Evolutionary conservation across 2,329 filamentous ascomycete species (phyloP), one percentile per base, ranked within the genome.

Genomic region (Chrysoporthe puriensis): DNA sequence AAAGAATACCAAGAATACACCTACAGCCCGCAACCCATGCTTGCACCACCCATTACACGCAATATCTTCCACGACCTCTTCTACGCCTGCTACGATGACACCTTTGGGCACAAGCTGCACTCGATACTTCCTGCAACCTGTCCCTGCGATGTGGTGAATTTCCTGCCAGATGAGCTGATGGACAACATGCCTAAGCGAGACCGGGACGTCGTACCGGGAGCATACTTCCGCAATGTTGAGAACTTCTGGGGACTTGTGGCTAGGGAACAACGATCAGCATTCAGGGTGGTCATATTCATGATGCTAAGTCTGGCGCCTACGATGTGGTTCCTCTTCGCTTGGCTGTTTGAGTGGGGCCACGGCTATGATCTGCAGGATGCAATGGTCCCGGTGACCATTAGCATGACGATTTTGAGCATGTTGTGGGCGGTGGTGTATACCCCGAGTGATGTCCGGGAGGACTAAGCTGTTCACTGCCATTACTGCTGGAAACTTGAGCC

Each of bases 11-110:
- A 52, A 4, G 62, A 63, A 5, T 63, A 63, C 40, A 57, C 62
- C 13, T 63, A 56, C 50, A 63, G 14, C 16, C 62, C 62, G 3
- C 50, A 57, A 13, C 62, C 62, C 18, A 63, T 57, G 50, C 40
- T 43, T 26, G 48, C 42, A 26, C 46, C 48, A 14, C 62, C 62
- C 11, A 56, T 63, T n/a, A 56, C 62, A 11, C 50, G 14, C 18
- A 52, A 44, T 32, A 63, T 63, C 32, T 63, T 63, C 36, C 42
- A 63, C 36, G 62, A 56, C 36, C 52, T 34, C 62, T 63, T 63
- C 36, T 34, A 63, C 36, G 50, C 62, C 18, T 64, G 62, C 50
- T 64, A 64, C n/a, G 21, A 57, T 2, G 16, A 40, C 56, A 59
- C 34, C 40, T 16, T 59, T 9, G 32, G 40, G 16, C 11, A 64